Conservation (phyloP, 1,284 basidiomycete genomes). For the Macrocybe sp. region DNA sequence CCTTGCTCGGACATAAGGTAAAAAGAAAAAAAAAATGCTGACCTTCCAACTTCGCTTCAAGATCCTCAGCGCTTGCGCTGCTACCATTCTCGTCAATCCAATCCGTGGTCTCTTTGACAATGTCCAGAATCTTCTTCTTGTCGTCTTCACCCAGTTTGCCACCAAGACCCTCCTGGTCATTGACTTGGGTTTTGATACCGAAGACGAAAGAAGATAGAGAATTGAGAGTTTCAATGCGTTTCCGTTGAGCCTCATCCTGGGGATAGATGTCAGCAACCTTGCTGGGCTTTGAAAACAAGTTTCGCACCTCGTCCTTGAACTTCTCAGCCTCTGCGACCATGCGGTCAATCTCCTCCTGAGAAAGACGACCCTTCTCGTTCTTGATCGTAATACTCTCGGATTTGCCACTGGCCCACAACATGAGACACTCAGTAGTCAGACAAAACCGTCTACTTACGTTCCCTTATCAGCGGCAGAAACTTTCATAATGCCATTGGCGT, state of each 20-base stretch:
- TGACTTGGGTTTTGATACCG: slow-evolving; percentile 82
- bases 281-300: not conserved
- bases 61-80: slow-evolving; percentile 77
- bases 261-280: slow-evolving; percentile 34
- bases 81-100: slow-evolving; percentile 88
- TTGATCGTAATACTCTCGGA: slow-evolving; percentile 86
- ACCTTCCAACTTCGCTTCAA: slow-evolving; percentile 83
- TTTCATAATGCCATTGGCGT: slow-evolving; percentile 91
- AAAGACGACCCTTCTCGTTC: slow-evolving; percentile 83
- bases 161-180: slow-evolving; percentile 85
- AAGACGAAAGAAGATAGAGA: slow-evolving; percentile 74
- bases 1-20: not conserved
- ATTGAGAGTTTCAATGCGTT: slow-evolving; percentile 87
- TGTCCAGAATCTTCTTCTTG: slow-evolving; percentile 81
- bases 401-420: slow-evolving; percentile 58
- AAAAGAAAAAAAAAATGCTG: slow-evolving; percentile 4
- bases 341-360: slow-evolving; percentile 84
- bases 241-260: slow-evolving; percentile 80
- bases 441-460: slow-evolving; percentile 49
- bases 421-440: slow-evolving; percentile 6
- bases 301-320: slow-evolving; percentile 45
- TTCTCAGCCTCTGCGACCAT: slow-evolving; percentile 94
- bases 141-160: slow-evolving; percentile 86
- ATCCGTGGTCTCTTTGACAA: slow-evolving; percentile 86
- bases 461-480: slow-evolving; percentile 89